These are phyloP conservation scores for Hypericum androsaemum DNA, from an alignment of 345 rosid species.

Conservation along the genomic window DNA sequence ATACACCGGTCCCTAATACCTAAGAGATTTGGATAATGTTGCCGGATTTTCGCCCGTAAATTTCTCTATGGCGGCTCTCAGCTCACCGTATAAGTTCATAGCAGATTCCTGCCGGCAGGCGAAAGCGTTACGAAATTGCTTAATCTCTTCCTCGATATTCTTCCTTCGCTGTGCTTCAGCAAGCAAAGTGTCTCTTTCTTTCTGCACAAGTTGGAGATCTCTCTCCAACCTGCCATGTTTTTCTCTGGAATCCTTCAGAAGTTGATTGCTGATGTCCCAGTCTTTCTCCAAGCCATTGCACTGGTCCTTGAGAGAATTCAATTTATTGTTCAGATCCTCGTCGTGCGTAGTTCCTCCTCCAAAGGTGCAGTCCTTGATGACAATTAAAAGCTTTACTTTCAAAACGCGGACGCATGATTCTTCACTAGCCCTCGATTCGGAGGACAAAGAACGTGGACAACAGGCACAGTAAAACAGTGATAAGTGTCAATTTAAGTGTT, in stretches of 20 bases:
- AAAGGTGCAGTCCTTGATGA: constrained; percentile 46
- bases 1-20: constrained; percentile 9
- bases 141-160: constrained; percentile 60
- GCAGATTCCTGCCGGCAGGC: constrained; percentile 51
- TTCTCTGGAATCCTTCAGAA: constrained; percentile 41
- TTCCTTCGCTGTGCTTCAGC: constrained; percentile 52
- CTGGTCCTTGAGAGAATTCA: constrained; percentile 40
- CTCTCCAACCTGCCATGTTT: constrained; percentile 41
- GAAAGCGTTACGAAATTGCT: constrained; percentile 54
- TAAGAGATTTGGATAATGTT: constrained; percentile 34
- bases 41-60: constrained; percentile 33
- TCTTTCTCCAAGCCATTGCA: constrained; percentile 39
- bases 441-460: background rate
- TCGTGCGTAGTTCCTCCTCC: constrained; percentile 31
- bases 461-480: constrained; percentile 11
- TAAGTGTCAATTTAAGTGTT: constrained; percentile 35
- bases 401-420: constrained; percentile 8
- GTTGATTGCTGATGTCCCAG: constrained; percentile 30
- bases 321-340: constrained; percentile 37
- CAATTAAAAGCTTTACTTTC: constrained; percentile 38
- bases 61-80: constrained; percentile 57
- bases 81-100: constrained; percentile 46
- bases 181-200: constrained; percentile 51
- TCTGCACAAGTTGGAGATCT: constrained; percentile 43
- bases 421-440: too few relatives aligned